Conservation (phyloP, 139 green algal species). For the Ostreobium quekettii region DNA sequence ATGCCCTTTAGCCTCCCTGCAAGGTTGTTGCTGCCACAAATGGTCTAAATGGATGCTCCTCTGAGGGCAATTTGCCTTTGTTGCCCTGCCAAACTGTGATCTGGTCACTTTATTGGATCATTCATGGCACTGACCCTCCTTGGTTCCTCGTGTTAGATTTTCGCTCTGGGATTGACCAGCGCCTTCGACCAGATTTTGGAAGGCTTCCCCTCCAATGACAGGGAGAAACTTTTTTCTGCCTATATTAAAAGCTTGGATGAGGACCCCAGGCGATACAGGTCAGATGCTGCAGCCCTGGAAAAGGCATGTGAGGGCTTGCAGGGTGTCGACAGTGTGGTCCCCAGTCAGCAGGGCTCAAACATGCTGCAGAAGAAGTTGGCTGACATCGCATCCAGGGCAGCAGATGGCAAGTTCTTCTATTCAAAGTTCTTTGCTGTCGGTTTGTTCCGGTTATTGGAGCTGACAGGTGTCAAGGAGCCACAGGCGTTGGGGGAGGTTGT, state of each 20-base stretch:
- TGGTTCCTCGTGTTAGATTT: slow-evolving; percentile 48
- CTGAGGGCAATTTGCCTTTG: too few relatives aligned
- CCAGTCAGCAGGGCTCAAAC: slow-evolving; percentile 34
- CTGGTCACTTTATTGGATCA: too few relatives aligned
- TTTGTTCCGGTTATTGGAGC: slow-evolving; percentile 81
- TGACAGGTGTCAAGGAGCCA: slow-evolving; percentile 81
- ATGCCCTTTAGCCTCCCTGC: too few relatives aligned
- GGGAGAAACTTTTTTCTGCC: slow-evolving; percentile 58
- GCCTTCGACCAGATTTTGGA: slow-evolving; percentile 87
- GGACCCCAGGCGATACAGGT: slow-evolving; percentile 55
- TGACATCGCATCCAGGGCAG: slow-evolving; percentile 35
- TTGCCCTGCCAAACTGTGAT: too few relatives aligned
- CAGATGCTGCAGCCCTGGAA: slow-evolving; percentile 20
- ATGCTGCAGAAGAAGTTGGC: slow-evolving; percentile 56
- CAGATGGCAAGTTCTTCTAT: slow-evolving; percentile 62
- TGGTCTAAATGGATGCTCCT: too few relatives aligned
- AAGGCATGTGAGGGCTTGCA: slow-evolving; percentile 11
- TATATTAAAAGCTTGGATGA: slow-evolving; percentile 73
- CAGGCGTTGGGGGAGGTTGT: slow-evolving; percentile 69
- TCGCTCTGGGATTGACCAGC: slow-evolving; percentile 74
- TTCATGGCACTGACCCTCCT: too few relatives aligned
- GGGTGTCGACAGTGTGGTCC: not conserved
- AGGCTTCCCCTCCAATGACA: slow-evolving; percentile 38
- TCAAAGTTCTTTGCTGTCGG: slow-evolving; percentile 89
- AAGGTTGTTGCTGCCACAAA: too few relatives aligned